Evolutionary conservation across 345 rosid genomes (phyloP).

Genomic region (Citrus trifoliata): DNA sequence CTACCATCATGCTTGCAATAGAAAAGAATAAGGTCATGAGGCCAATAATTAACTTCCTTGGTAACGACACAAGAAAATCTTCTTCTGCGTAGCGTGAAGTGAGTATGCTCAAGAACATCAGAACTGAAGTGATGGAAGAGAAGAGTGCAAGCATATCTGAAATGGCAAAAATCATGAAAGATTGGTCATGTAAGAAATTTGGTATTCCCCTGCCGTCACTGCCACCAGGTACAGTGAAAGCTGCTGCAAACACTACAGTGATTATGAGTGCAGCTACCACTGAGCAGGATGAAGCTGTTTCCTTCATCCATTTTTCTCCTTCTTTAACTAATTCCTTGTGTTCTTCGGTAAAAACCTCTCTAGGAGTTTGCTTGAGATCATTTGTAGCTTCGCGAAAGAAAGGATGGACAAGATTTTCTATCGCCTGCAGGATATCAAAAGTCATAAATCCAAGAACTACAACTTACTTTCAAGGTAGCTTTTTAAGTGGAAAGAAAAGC

Average conservation of each 20-base stretch:
- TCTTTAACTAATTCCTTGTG: not conserved
- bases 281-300: not conserved
- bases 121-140: not conserved
- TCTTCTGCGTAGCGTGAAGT: slow-evolving; percentile 8
- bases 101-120: slow-evolving; percentile 11
- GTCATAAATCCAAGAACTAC: too few relatives aligned
- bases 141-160: slow-evolving; percentile 6
- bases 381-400: not conserved
- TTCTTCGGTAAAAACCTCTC: not conserved
- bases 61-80: not conserved
- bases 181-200: not conserved
- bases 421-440: not conserved
- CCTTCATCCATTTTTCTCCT: slow-evolving; percentile 2
- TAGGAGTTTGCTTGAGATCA: not conserved
- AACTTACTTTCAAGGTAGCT: too few relatives aligned
- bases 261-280: not conserved
- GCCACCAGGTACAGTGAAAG: not conserved
- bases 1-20: slow-evolving; percentile 9
- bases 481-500: too few relatives aligned
- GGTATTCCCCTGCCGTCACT: not conserved
- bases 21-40: not conserved
- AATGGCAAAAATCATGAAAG: not conserved
- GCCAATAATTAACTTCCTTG: not conserved
- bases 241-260: not conserved
- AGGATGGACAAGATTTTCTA: not conserved